Conservation (phyloP, 2,329 filamentous ascomycete genomes). For the Fusarium sp. region DNA sequence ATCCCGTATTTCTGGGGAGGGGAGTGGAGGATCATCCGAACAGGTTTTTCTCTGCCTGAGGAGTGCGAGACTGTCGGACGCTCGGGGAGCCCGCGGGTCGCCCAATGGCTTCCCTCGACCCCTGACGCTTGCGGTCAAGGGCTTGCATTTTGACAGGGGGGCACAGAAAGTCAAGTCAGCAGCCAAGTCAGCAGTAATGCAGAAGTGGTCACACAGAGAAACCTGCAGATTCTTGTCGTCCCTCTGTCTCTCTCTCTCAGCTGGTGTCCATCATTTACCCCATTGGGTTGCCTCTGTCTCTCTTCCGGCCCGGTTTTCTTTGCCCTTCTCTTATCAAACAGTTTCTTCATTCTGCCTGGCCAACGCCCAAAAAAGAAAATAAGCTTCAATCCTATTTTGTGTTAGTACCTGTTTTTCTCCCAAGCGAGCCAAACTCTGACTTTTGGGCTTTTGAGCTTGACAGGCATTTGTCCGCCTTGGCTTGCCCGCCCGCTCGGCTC, state of each 20-base stretch:
- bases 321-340: background rate
- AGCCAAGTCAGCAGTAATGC: slow-evolving; percentile 24
- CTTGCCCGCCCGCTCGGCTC: background rate
- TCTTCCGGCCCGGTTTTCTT: background rate
- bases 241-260: background rate
- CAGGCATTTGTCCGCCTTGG: background rate
- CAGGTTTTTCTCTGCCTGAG: background rate
- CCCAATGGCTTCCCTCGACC: slow-evolving; percentile 19
- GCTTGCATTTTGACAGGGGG: background rate
- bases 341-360: background rate
- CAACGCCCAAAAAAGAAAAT: background rate
- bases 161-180: background rate
- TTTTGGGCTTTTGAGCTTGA: background rate
- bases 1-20: background rate
- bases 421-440: background rate
- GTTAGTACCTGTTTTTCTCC: background rate
- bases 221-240: background rate
- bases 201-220: slow-evolving; percentile 7
- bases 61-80: background rate
- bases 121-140: slow-evolving; percentile 9
- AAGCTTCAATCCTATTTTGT: background rate
- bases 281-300: background rate
- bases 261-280: background rate
- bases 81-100: background rate
- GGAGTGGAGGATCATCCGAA: background rate